Conservation (phyloP, 2,329 filamentous ascomycete species). For the Hypoxylon sp. region DNA sequence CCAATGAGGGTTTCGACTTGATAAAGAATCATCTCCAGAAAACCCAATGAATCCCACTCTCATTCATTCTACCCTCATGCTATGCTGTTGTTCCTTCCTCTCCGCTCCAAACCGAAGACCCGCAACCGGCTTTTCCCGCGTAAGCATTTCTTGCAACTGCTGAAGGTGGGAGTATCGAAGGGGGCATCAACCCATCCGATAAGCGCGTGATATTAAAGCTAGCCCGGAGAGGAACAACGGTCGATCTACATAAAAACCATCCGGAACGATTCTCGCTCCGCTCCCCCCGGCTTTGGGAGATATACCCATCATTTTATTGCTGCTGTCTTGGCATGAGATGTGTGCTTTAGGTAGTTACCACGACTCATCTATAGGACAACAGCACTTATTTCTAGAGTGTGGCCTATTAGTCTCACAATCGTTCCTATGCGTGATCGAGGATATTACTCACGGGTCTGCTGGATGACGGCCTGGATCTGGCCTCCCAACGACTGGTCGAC, state of each 20-base stretch:
- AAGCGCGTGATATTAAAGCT: conserved; percentile 29
- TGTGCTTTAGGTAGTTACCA: conserved; percentile 2
- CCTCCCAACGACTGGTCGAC: conserved; percentile 46
- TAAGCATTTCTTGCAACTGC: conserved; percentile 19
- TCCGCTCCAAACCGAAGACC: conserved; percentile 34
- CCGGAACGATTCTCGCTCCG: conserved; percentile 13
- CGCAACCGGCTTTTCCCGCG: conserved; percentile 19
- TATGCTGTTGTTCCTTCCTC: conserved; percentile 29
- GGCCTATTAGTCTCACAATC: conserved; percentile 10
- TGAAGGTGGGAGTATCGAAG: conserved; percentile 19
- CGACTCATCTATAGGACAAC: conserved; percentile 32
- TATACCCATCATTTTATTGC: conserved; percentile 25
- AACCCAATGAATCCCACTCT: conserved; percentile 32
- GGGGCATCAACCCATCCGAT: conserved; percentile 9
- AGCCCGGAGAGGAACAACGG: conserved; percentile 25
- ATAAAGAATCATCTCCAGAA: conserved; percentile 37
- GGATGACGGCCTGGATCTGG: conserved; percentile 52
- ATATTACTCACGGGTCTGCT: conserved; percentile 40
- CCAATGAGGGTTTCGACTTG: conserved; percentile 23
- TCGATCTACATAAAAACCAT: conserved; percentile 28
- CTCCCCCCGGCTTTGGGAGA: background rate
- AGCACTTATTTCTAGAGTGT: conserved; percentile 34
- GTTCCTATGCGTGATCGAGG: background rate
- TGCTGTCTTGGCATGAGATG: conserved; percentile 21
- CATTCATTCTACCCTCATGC: conserved; percentile 29